Evolutionary conservation across 192 early-diverging fungal species (phyloP).

Genomic region (Bifiguratus adelaidae): DNA sequence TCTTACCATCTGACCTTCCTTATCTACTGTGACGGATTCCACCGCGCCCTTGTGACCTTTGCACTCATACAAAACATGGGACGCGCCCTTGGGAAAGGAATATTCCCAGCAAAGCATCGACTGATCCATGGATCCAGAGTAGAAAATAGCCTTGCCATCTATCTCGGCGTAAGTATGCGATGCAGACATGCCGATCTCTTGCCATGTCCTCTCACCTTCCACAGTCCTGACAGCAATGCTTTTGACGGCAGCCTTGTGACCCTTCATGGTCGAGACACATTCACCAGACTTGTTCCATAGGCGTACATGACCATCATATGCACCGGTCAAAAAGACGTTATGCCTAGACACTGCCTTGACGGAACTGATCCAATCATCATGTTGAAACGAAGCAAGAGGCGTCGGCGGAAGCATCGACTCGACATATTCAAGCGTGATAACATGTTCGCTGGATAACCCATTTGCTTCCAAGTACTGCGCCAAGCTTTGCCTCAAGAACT

Average conservation of each 20-base stretch:
- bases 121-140: conserved; percentile 55
- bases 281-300: conserved; percentile 74
- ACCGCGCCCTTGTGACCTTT: conserved; percentile 74
- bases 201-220: conserved; percentile 22
- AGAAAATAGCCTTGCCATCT: conserved; percentile 31
- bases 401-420: conserved; percentile 83
- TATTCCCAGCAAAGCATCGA: conserved; percentile 58
- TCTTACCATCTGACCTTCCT: conserved; percentile 27
- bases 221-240: conserved; percentile 55
- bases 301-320: conserved; percentile 75
- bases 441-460: conserved; percentile 67
- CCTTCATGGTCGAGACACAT: conserved; percentile 50
- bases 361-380: conserved; percentile 93
- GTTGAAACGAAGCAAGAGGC: conserved; percentile 65
- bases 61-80: conserved; percentile 52
- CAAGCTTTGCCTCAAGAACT: conserved; percentile 76
- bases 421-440: conserved; percentile 86
- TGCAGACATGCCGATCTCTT: neutral
- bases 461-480: conserved; percentile 58
- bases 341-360: conserved; percentile 26
- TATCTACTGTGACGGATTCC: conserved; percentile 60
- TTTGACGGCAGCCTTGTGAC: conserved; percentile 69
- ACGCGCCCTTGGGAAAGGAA: conserved; percentile 21
- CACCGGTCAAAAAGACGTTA: conserved; percentile 60
- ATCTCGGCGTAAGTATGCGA: neutral